Conservation (phyloP, 2,329 filamentous ascomycete species). For the Emergomyces pasteurianus region DNA sequence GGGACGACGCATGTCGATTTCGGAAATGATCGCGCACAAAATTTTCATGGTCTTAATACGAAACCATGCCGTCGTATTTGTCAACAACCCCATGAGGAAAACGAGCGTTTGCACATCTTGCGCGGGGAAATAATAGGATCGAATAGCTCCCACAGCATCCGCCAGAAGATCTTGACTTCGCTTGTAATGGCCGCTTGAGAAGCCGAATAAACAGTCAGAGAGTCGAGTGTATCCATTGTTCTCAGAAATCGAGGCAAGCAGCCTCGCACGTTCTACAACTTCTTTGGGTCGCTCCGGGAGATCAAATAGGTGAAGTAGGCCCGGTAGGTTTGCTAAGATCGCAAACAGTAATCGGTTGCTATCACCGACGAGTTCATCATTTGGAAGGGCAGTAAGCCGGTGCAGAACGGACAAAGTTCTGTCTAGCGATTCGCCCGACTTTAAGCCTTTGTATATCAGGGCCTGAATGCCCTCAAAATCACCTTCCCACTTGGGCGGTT, state of each 20-base stretch:
- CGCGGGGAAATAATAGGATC: slow-evolving; percentile 65
- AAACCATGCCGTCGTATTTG: slow-evolving; percentile 80
- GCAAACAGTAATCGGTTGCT: slow-evolving; percentile 73
- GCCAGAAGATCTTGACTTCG: slow-evolving; percentile 63
- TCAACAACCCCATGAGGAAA: slow-evolving; percentile 82
- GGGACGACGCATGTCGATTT: slow-evolving; percentile 83
- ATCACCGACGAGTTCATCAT: slow-evolving; percentile 68
- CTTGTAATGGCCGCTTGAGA: slow-evolving; percentile 54
- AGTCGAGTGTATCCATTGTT: slow-evolving; percentile 57
- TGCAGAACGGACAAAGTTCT: slow-evolving; percentile 67
- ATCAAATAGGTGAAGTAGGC: slow-evolving; percentile 71
- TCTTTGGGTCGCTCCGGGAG: slow-evolving; percentile 40
- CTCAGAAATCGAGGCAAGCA: slow-evolving; percentile 61
- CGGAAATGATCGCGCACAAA: slow-evolving; percentile 69
- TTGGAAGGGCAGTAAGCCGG: slow-evolving; percentile 64
- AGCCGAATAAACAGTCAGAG: slow-evolving; percentile 56
- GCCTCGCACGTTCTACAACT: slow-evolving; percentile 50
- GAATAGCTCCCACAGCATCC: slow-evolving; percentile 61
- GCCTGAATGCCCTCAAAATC: slow-evolving; percentile 75
- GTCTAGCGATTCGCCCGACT: slow-evolving; percentile 72
- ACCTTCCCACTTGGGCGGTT: slow-evolving; percentile 80
- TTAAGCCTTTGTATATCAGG: slow-evolving; percentile 79
- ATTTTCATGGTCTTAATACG: slow-evolving; percentile 89
- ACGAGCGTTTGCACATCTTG: slow-evolving; percentile 76
- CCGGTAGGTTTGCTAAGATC: slow-evolving; percentile 81